Conservation (phyloP, 192 early-diverging fungal genomes). For the Entomortierella lignicola region DNA sequence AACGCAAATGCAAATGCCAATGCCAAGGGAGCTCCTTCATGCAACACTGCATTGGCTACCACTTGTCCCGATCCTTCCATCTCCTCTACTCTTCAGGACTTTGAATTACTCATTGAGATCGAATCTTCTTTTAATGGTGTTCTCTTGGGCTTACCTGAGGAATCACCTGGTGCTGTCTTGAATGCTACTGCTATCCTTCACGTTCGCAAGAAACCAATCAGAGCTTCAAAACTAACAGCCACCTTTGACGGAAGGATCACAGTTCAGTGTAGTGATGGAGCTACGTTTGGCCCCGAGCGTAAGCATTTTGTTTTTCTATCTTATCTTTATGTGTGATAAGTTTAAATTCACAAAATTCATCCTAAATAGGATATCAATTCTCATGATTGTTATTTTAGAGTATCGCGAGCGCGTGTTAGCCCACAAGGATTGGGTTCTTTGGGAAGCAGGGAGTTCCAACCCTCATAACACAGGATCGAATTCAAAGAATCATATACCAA, state of each 20-base stretch:
- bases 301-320: conserved; percentile 7
- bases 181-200: conserved; percentile 50
- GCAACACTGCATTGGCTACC: not conserved
- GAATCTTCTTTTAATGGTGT: conserved; percentile 51
- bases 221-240: conserved; percentile 39
- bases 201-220: conserved; percentile 50
- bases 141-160: conserved; percentile 43
- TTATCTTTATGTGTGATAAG: conserved; percentile 1
- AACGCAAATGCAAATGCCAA: not conserved
- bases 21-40: not conserved
- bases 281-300: conserved; percentile 52
- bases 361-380: too few relatives aligned
- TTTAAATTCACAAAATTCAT: too few relatives aligned
- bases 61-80: not conserved
- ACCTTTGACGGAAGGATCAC: conserved; percentile 53
- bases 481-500: conserved; percentile 49
- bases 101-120: conserved; percentile 46
- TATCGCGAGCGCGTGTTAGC: conserved; percentile 50
- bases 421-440: conserved; percentile 54
- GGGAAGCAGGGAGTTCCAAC: conserved; percentile 36
- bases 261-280: conserved; percentile 51
- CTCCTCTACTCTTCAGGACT: conserved; percentile 17
- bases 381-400: too few relatives aligned
- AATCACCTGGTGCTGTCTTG: conserved; percentile 40
- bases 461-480: conserved; percentile 14